Base-by-base conservation (phyloP, 2,329 filamentous ascomycete genomes). In the Fusarium kyushuense region DNA sequence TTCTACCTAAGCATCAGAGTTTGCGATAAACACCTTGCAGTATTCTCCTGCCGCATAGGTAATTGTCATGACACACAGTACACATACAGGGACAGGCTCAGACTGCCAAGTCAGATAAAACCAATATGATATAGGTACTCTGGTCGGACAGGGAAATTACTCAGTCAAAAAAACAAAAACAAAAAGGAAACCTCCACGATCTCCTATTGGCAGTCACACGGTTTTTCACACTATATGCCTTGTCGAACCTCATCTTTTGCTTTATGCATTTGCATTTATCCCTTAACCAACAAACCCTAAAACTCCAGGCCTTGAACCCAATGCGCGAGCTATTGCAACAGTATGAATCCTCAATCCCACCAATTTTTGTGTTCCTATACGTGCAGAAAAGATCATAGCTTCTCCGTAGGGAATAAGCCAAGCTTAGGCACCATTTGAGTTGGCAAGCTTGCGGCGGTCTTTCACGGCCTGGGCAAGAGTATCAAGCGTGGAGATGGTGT, bases 401-500 rank as follows among this genome's bases (percentile, higher is more conserved):
- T 14, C 46, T 46, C 36, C 19, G 25, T 47, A 41, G 27, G 23
- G 21, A 32, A 42, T 27, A 35, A 12, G 36, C 25, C 9, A 23
- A 32, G 11, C 25, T 62, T 63, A 72, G n/a, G 69, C 61, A 5
- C 66, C 58, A 40, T 76, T 76, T 45, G 62, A 67, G 29, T 72
- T 72, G 14, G 71, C 30, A 25, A 75, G 67, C 38, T 76, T 73
- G 54, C 75, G 76, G 54, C 76, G 87, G 77, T 90, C 87, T 77
- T 90, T 89, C 54, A 97, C 93, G 29, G 94, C 92, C 54, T 89
- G 86, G 19, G 95, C 95, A 43, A 99, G 87, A 51, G 84, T 84
- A 70, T 91, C 90, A 13, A 98, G 87, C 3, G 95, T 91, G 1
- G 83, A 81, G 73, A 94, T 90, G 5, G 96, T 98, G 73, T 96